Conservation (phyloP, 192 early-diverging fungal genomes). For the Helicostylum pulchrum region DNA sequence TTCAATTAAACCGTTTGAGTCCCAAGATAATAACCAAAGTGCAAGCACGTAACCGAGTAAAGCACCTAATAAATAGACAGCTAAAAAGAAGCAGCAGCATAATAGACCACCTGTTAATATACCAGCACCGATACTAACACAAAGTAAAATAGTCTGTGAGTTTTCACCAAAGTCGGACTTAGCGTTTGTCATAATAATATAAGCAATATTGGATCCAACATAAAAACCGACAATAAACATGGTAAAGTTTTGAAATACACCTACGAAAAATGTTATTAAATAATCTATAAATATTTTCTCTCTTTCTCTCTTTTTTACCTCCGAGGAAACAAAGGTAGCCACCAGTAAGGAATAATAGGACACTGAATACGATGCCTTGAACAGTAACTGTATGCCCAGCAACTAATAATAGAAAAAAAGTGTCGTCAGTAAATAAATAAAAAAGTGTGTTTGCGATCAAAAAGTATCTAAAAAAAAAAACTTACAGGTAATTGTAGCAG, state of each 20-base stretch:
- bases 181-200: slow-evolving; percentile 47
- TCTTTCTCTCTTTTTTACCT: slow-evolving; percentile 17
- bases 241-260: slow-evolving; percentile 45
- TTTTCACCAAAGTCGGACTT: slow-evolving; percentile 39
- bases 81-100: slow-evolving; percentile 67
- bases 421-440: background rate
- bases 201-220: slow-evolving; percentile 49
- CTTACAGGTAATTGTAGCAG: slow-evolving; percentile 9
- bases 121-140: slow-evolving; percentile 60
- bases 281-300: background rate
- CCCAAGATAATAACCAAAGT: slow-evolving; percentile 67
- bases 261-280: slow-evolving; percentile 9
- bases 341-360: slow-evolving; percentile 32
- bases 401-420: slow-evolving; percentile 9
- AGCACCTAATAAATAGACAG: slow-evolving; percentile 72
- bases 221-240: slow-evolving; percentile 80
- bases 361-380: slow-evolving; percentile 27
- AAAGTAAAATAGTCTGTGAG: slow-evolving; percentile 50
- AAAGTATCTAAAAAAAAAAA: background rate
- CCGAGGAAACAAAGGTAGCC: slow-evolving; percentile 32
- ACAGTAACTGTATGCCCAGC: slow-evolving; percentile 17
- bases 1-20: slow-evolving; percentile 57
- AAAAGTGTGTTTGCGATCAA: background rate
- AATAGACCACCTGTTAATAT: slow-evolving; percentile 63
- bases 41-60: slow-evolving; percentile 75